phyloP scores from a whole-genome alignment of 495 filamentous ascomycete genomes.

The Penicillium lividum region DNA sequence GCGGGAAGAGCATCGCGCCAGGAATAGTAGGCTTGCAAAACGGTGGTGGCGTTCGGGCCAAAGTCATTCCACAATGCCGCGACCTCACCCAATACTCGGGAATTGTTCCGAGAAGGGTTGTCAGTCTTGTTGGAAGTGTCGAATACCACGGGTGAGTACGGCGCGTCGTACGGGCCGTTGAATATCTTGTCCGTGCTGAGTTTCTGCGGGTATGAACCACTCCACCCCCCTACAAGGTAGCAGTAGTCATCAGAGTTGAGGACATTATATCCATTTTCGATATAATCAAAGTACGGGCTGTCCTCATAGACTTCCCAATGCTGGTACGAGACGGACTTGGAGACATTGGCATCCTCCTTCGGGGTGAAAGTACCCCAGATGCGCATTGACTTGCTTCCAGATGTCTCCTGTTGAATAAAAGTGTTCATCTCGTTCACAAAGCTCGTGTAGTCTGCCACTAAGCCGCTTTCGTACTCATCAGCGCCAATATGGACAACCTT shows the following conservation, averaged over 20 bases:
- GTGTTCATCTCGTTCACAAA: conserved; percentile 51
- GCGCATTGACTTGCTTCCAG: conserved; percentile 39
- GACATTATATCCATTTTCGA: conserved; percentile 51
- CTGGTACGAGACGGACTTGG: conserved; percentile 46
- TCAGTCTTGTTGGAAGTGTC: conserved; percentile 44
- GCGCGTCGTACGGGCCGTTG: conserved; percentile 41
- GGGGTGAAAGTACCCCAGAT: conserved; percentile 58
- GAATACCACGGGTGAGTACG: conserved; percentile 49
- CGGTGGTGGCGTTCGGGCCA: conserved; percentile 48
- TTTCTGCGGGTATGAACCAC: conserved; percentile 42
- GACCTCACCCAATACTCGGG: conserved; percentile 44
- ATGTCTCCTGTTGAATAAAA: conserved; percentile 39
- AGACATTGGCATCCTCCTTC: conserved; percentile 40
- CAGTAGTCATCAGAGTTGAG: conserved; percentile 53
- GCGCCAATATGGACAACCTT: conserved; percentile 56
- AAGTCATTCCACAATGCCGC: conserved; percentile 55
- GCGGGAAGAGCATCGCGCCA: conserved; percentile 50
- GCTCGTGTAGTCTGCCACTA: conserved; percentile 43
- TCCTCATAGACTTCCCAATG: conserved; percentile 51
- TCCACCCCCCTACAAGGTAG: conserved; percentile 52
- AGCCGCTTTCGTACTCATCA: conserved; percentile 48
- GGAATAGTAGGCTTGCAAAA: conserved; percentile 50
- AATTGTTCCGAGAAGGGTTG: conserved; percentile 42
- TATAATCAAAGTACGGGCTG: conserved; percentile 48
- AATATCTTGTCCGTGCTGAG: conserved; percentile 42